Percentiles rank a stretch among this genome's conserved stretches.
Conservation (phyloP, 2,329 filamentous ascomycete genomes). For the Whalleya microplaca region DNA sequence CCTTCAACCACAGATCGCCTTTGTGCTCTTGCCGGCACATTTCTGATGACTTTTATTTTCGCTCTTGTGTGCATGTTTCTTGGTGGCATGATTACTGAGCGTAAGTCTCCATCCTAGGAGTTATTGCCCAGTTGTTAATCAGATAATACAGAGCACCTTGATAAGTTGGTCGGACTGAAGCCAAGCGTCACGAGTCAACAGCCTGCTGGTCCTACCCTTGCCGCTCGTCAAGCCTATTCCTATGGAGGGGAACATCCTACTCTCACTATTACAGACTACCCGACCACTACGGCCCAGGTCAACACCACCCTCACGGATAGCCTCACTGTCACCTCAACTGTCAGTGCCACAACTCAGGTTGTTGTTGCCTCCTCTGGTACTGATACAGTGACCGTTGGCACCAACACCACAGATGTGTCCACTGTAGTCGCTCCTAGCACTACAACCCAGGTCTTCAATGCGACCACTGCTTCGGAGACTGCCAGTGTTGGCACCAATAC, state of each 20-base stretch:
- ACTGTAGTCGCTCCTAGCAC: not conserved
- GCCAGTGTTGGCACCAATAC: not conserved
- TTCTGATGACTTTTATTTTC: not conserved
- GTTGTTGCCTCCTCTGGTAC: constrained; percentile 19
- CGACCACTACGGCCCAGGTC: constrained; percentile 33
- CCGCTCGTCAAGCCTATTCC: constrained; percentile 2
- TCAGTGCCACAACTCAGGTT: constrained; percentile 16
- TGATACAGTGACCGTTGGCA: not conserved
- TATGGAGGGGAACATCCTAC: constrained; percentile 13
- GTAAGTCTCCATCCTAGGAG: not conserved
- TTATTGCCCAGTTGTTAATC: not conserved
- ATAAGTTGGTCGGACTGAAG: not conserved
- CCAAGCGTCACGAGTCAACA: not conserved
- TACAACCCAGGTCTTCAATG: constrained; percentile 1
- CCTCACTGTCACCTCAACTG: constrained; percentile 36
- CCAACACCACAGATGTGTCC: constrained; percentile 1
- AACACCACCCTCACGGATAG: constrained; percentile 19
- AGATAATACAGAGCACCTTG: not conserved
- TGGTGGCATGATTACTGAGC: not conserved
- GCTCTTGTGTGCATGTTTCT: not conserved
- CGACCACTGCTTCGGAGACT: not conserved
- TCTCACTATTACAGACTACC: constrained; percentile 4
- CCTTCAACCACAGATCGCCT: not conserved
- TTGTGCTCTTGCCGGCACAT: not conserved
- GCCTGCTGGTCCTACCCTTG: not conserved